Evolutionary conservation across 1,284 basidiomycete genomes (phyloP), one percentile per base, ranked within the genome.

Genomic region (Naganishia sp.): DNA sequence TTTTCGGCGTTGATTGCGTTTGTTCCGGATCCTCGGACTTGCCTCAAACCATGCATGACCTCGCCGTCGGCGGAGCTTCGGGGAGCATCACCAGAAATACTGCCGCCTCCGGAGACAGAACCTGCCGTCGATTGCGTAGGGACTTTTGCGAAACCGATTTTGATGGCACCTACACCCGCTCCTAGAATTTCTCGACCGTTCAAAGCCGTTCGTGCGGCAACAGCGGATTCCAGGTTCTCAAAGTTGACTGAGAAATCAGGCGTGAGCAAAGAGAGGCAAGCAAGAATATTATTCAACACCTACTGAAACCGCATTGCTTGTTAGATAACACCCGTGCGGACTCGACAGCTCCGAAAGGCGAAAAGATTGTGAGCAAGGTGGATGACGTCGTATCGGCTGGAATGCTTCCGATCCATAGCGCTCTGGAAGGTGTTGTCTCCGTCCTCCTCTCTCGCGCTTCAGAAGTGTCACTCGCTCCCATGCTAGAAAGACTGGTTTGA

Each of bases 341-440:
- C 81, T 99, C 96, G 70, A 99, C 95, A 1, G 94, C 90, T 0
- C 96, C 95, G 75, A 94, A 99, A 13, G 94, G 93, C 73, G 92
- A 92, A 78, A 99, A 99, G 67, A 85, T 79, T 68, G 79, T 78
- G 7, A 98, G 81, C 67, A 99, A 90, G 0, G 91, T 94, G 4
- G 90, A 90, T 13, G 94, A 91, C 4, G 92, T 95, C 6, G 93
- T 95, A 0, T 90, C 90, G 5, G 89, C 90, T 16, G 94, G 94
- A 72, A 97, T 95, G 54, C 90, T 93, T 15, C 94, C 94, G 73
- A 97, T 91, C 94, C 94, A 97, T 13, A 97, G 83, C 1, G 94
- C 94, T 70, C 94, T 84, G 0, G 94, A 96, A 1, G 94, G 94
- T 44, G 90, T 87, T 7, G 90, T 87, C 49, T 80, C 77, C 55